These are phyloP conservation scores for Vaucheria bursata DNA, from an alignment of 352 stramenopile genomes.

Conservation along the genomic window DNA sequence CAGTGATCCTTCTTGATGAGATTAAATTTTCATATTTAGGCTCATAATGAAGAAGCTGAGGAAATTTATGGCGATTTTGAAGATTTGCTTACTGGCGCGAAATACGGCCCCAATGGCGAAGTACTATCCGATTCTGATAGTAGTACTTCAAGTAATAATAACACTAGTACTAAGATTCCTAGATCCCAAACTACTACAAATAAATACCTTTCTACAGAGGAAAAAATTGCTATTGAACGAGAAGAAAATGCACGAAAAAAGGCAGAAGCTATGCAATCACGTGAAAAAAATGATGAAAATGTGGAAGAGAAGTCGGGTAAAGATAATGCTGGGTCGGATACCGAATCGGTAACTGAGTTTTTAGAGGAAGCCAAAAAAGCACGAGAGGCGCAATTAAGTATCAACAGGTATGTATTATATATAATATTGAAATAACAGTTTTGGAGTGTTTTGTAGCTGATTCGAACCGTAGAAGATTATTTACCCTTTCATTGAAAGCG, in stretches of 20 bases:
- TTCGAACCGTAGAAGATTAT: no score
- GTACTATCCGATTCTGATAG: not conserved
- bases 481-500: no score
- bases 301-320: slow-evolving; percentile 47
- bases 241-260: slow-evolving; percentile 1
- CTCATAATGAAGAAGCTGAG: slow-evolving; percentile 65
- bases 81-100: slow-evolving; percentile 87
- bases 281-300: no score
- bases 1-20: no score
- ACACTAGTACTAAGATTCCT: not conserved
- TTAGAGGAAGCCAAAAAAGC: slow-evolving; percentile 58
- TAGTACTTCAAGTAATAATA: no score
- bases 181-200: no score
- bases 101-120: slow-evolving; percentile 55
- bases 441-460: no score
- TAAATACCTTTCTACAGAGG: not conserved
- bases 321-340: slow-evolving; percentile 33
- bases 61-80: slow-evolving; percentile 96
- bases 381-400: slow-evolving; percentile 45
- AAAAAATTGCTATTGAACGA: not conserved
- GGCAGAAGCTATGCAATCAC: not conserved
- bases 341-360: slow-evolving; percentile 43
- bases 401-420: no score
- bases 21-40: no score
- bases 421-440: no score